A percentile compares a stretch with the other conserved stretches of the same genome.
These are phyloP conservation scores for Hypseocharis bilobata DNA, from an alignment of 441 rosid genomes.

Conservation along the genomic window DNA sequence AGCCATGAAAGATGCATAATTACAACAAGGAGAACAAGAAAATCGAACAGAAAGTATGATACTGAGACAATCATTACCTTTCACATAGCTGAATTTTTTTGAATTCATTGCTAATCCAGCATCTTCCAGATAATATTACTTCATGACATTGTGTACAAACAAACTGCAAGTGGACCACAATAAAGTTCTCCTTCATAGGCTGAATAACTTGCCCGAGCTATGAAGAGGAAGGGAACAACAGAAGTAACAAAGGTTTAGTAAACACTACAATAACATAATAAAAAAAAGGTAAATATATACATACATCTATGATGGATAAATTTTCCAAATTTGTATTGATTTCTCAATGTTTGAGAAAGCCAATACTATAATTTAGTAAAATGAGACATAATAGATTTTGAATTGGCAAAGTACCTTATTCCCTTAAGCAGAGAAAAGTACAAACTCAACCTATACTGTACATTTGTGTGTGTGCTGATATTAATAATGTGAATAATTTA, in stretches of 20 bases:
- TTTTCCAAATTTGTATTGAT: no score
- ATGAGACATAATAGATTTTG: no score
- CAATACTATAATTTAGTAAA: no score
- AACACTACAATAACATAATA: not conserved
- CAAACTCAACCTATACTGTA: no score
- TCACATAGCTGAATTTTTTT: constrained; percentile 84
- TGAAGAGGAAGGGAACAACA: constrained; percentile 9
- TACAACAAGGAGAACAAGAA: not conserved
- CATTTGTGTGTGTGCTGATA: not conserved
- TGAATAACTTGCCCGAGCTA: constrained; percentile 46
- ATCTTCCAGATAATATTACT: constrained; percentile 38
- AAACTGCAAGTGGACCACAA: constrained; percentile 47
- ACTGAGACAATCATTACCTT: constrained; percentile 41
- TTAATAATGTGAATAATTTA: not conserved
- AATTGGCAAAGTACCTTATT: not conserved
- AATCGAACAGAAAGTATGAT: not conserved
- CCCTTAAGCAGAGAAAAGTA: not conserved
- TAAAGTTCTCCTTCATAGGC: constrained; percentile 46
- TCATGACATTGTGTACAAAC: constrained; percentile 46
- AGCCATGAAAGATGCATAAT: no score
- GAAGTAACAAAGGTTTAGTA: constrained; percentile 6
- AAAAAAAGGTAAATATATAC: not conserved
- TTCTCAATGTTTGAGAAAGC: no score
- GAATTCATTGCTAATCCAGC: constrained; percentile 55
- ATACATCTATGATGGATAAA: not conserved